Conservation (phyloP, 495 filamentous ascomycete species). For the Niebla homalea region DNA sequence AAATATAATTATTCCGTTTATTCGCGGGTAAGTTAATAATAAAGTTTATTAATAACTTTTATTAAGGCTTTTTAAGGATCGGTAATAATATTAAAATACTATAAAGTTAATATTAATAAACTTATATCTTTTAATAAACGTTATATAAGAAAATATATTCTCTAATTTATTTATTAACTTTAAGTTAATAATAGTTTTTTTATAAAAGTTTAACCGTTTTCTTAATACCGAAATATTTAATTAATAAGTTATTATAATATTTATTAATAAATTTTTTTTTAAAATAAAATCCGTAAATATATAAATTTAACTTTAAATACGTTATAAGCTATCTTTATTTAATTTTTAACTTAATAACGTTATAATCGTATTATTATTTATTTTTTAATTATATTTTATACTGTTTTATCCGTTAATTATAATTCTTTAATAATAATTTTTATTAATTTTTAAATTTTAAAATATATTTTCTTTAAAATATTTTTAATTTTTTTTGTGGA, state of each 20-base stretch:
- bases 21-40: not conserved
- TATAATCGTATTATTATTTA: too few species aligned
- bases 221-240: not conserved
- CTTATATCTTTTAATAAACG: not conserved
- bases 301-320: too few species aligned
- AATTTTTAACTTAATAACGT: not conserved
- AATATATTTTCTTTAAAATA: too few species aligned
- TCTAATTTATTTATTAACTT: not conserved
- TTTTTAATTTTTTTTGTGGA: too few species aligned
- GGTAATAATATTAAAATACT: not conserved
- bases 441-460: too few species aligned
- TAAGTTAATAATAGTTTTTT: too few species aligned
- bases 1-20: not conserved
- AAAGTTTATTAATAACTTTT: not conserved
- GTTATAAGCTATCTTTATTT: not conserved
- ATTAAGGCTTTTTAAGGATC: not conserved
- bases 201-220: too few species aligned
- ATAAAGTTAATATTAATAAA: not conserved
- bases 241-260: not conserved
- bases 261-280: not conserved
- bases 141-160: not conserved
- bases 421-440: too few species aligned
- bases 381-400: too few species aligned
- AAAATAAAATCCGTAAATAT: too few species aligned
- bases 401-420: too few species aligned